phyloP scores from a whole-genome alignment of 2,329 filamentous ascomycete genomes.

The Colletotrichum camelliae region DNA sequence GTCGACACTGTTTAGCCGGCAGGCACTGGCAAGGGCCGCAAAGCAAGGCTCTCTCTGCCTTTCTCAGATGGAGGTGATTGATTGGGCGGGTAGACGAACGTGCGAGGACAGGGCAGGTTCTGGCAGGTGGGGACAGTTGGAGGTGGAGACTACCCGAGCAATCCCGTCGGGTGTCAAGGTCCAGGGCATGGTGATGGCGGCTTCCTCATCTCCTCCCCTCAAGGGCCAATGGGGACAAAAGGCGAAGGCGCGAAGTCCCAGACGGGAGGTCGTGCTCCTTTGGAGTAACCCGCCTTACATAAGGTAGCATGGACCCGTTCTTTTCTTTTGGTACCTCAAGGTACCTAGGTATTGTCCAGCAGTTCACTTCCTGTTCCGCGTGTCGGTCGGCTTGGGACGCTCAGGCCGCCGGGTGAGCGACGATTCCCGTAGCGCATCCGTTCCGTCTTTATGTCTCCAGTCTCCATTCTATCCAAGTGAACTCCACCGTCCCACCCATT shows the following conservation, averaged over 20 bases:
- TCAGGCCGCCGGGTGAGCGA: conserved; percentile 21
- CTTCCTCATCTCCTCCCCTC: neutral
- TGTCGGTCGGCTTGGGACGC: neutral
- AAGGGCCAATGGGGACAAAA: neutral
- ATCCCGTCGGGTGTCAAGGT: neutral
- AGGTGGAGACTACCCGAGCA: neutral
- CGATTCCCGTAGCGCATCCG: conserved; percentile 12
- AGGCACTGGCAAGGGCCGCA: neutral
- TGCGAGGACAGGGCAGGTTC: neutral
- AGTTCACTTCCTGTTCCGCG: neutral
- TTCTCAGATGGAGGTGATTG: no score
- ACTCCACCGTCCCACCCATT: neutral
- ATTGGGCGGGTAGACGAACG: neutral
- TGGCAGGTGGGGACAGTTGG: neutral
- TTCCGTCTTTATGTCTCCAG: neutral
- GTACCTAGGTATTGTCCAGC: neutral
- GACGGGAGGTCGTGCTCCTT: conserved; percentile 16
- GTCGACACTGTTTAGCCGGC: neutral
- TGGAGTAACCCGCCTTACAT: neutral
- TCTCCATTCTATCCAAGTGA: neutral
- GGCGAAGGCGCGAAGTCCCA: neutral
- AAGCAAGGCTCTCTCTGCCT: neutral
- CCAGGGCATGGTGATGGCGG: neutral
- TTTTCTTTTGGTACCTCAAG: no score
- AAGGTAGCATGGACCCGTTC: neutral